Percentiles rank a stretch among this genome's conserved stretches.
phyloP scores from a whole-genome alignment of 1,139 yeast genomes.

The Keqinozyma sinolaborantium region DNA sequence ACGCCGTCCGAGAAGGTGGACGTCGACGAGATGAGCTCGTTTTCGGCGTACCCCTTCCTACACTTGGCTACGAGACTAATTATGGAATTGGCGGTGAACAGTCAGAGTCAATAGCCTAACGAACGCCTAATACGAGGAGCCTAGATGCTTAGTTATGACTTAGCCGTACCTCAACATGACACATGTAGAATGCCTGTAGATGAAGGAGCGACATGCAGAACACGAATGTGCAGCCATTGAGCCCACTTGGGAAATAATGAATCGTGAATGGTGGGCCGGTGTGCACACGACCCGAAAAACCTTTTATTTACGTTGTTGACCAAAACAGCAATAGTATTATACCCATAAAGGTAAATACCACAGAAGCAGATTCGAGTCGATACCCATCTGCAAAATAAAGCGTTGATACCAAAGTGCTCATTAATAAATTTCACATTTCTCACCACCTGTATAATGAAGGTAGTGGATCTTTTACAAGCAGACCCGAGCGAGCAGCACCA shows the following conservation, averaged over 20 bases:
- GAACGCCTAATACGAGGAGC: no score
- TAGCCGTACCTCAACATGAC: no score
- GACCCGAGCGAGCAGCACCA: constrained; percentile 10
- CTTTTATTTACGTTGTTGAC: neutral
- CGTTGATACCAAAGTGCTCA: no score
- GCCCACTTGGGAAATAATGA: no score
- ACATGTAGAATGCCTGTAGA: no score
- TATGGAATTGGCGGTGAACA: constrained; percentile 93
- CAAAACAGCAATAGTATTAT: neutral
- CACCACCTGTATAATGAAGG: constrained; percentile 20
- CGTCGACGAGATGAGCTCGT: constrained; percentile 74
- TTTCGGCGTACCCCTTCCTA: constrained; percentile 91
- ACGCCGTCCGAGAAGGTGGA: constrained; percentile 26
- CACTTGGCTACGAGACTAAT: constrained; percentile 89
- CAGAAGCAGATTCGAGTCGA: no score
- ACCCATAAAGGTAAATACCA: neutral
- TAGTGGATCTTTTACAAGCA: constrained; percentile 23
- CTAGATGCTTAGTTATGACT: no score
- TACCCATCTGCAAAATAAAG: no score
- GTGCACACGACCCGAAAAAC: neutral
- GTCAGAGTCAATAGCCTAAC: constrained; percentile 25
- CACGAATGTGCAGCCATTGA: no score
- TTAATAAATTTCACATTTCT: no score
- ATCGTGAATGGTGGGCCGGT: neutral
- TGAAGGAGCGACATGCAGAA: no score